Evolutionary conservation across 2,329 filamentous ascomycete species (phyloP), one percentile per base, ranked within the genome.

Genomic region (Nemania diffusa): DNA sequence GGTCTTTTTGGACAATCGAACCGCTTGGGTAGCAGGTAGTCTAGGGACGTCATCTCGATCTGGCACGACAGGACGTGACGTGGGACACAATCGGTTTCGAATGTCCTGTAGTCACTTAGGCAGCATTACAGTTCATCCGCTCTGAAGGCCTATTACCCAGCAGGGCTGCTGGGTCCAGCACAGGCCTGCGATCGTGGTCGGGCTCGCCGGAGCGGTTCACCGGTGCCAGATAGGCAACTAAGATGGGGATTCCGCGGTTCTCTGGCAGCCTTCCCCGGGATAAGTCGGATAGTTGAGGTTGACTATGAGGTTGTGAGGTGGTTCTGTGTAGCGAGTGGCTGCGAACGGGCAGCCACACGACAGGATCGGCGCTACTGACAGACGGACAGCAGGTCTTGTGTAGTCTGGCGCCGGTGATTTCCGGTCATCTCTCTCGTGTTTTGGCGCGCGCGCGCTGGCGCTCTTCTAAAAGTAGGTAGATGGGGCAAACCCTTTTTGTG

Each of bases 41-140:
- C 57, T 56, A 37, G 59, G 53, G 61, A 58, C 67, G 69, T 72
- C 70, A 69, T 74, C 71, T 77, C 72, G 69, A 74, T 73, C 58
- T 61, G 62, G 70, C 65, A 69, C 70, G 66, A 65, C 59, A 64
- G 56, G 34, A 58, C 52, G 59, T 20, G 62, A 53, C 27, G 55
- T 71, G 61, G 59, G 67, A 71, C 67, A 40, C 64, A 55, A 55
- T 56, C 57, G 68, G 55, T 64, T 56, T 67, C 52, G 53, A 62
- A 48, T 50, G 50, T 29, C 55, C 44, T 34, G 51, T 62, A 48
- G 46, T 13, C 24, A n/a, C n/a, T n/a, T n/a, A 48, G 50, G 57
- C 20, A 60, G 50, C 46, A 27, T 68, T 40, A 40, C 9, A 20
- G 48, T 26, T 32, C 55, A 29, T 7, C 57, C 51, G 26, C 46